A percentile compares a stretch with the other conserved stretches of the same genome.
These are phyloP conservation scores for Lumnitzera racemosa DNA, from an alignment of 345 rosid species.

Conservation along the genomic window DNA sequence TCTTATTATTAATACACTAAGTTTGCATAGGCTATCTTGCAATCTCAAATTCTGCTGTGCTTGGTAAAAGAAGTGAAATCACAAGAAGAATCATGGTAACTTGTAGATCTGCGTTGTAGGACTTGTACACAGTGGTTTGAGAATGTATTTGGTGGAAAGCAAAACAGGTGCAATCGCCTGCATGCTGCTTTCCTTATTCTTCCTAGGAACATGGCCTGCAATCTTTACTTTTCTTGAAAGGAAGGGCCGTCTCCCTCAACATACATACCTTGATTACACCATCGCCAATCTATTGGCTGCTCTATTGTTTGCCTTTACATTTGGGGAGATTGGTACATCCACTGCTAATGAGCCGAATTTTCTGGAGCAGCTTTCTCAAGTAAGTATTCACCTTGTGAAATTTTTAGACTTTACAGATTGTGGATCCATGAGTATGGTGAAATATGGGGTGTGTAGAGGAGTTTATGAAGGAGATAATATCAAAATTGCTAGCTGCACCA, in stretches of 20 bases:
- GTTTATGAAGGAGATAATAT: too few species aligned
- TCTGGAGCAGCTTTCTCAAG: conserved; percentile 52
- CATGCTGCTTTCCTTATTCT: conserved; percentile 52
- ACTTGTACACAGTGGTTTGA: not conserved
- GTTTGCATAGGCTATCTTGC: too few species aligned
- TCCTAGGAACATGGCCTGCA: conserved; percentile 92
- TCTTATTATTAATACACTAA: too few species aligned
- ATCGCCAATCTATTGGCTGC: conserved; percentile 64
- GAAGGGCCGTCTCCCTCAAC: conserved; percentile 86
- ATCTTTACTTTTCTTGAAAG: conserved; percentile 65
- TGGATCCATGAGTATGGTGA: not conserved
- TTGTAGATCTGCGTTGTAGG: too few species aligned
- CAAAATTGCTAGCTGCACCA: too few species aligned
- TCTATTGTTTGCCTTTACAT: conserved; percentile 53
- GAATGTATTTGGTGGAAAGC: conserved; percentile 70
- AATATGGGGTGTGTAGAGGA: too few species aligned
- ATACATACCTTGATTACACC: conserved; percentile 76
- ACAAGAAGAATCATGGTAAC: too few species aligned
- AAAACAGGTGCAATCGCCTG: conserved; percentile 74
- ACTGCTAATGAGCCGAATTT: conserved; percentile 42
- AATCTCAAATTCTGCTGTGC: too few species aligned
- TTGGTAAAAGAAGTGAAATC: too few species aligned
- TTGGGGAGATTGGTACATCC: conserved; percentile 51
- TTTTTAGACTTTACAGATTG: not conserved
- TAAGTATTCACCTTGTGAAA: conserved; percentile 3